Conservation (phyloP, 2,329 filamentous ascomycete species). For the Aureobasidium sp. region DNA sequence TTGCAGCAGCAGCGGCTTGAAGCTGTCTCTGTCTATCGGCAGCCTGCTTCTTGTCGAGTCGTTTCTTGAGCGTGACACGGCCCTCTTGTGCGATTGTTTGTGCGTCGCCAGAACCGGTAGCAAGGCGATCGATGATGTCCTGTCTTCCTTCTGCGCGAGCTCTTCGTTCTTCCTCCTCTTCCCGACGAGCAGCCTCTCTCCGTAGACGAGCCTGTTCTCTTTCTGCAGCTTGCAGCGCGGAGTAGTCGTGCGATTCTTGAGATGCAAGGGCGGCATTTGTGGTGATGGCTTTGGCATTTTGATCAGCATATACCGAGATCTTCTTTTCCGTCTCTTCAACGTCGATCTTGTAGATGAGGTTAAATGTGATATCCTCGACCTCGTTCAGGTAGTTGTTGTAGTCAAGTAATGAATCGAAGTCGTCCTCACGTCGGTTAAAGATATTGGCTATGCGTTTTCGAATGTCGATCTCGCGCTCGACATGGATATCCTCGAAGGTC, state of each 20-base stretch:
- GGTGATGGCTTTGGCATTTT: constrained; percentile 53
- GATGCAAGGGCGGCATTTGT: constrained; percentile 40
- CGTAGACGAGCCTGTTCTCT: constrained; percentile 56
- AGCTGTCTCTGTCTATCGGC: constrained; percentile 31
- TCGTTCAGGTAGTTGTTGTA: constrained; percentile 95
- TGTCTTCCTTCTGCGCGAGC: constrained; percentile 55
- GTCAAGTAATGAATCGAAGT: constrained; percentile 74
- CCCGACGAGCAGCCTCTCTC: constrained; percentile 53
- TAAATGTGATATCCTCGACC: constrained; percentile 83
- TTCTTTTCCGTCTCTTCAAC: constrained; percentile 53
- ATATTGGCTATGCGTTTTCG: constrained; percentile 62
- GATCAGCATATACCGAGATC: constrained; percentile 61
- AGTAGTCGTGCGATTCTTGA: constrained; percentile 38
- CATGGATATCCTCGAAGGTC: constrained; percentile 76
- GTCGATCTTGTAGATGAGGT: constrained; percentile 66
- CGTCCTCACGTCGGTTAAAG: constrained; percentile 82
- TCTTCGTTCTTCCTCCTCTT: constrained; percentile 61
- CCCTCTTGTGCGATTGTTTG: constrained; percentile 45
- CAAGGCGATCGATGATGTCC: constrained; percentile 62
- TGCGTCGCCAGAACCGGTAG: constrained; percentile 54
- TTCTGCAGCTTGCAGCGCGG: constrained; percentile 46
- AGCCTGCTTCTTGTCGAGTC: constrained; percentile 51
- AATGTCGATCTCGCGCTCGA: constrained; percentile 89
- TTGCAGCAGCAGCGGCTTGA: constrained; percentile 33
- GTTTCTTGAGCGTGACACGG: constrained; percentile 62